Percentiles rank a stretch among this genome's conserved stretches.
Evolutionary conservation across 495 filamentous ascomycete species (phyloP).

Genomic region (Melanomma pulvis-pyrius): DNA sequence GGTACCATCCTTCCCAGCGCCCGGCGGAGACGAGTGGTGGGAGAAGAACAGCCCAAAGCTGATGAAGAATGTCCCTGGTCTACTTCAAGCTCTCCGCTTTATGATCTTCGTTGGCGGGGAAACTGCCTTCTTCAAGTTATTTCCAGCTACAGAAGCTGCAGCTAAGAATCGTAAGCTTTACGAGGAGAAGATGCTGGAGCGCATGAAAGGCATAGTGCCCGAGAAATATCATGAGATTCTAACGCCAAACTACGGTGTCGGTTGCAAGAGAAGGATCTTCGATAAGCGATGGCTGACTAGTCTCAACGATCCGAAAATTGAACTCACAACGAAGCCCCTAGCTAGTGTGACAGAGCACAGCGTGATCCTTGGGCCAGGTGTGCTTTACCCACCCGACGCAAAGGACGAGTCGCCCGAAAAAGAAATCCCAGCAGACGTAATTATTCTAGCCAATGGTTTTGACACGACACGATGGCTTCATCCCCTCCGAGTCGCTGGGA

Average conservation of each 20-base stretch:
- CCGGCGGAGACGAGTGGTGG: constrained; percentile 46
- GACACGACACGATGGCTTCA: constrained; percentile 49
- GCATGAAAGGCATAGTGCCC: constrained; percentile 57
- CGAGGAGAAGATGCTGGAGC: constrained; percentile 49
- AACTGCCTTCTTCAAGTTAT: constrained; percentile 39
- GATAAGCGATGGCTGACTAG: constrained; percentile 59
- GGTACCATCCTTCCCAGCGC: constrained; percentile 46
- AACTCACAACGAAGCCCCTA: constrained; percentile 60
- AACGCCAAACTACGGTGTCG: constrained; percentile 62
- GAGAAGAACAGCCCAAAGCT: constrained; percentile 49
- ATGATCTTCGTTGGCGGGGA: constrained; percentile 48
- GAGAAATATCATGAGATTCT: constrained; percentile 67
- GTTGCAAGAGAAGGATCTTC: constrained; percentile 61
- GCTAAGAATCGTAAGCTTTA: constrained; percentile 42
- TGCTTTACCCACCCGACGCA: constrained; percentile 47
- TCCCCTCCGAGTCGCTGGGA: constrained; percentile 50
- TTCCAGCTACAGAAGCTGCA: constrained; percentile 22
- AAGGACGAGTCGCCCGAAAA: constrained; percentile 27
- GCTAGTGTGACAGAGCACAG: constrained; percentile 53
- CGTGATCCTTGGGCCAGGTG: constrained; percentile 58
- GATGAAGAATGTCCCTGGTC: constrained; percentile 52
- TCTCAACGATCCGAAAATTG: constrained; percentile 57
- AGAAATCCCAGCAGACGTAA: constrained; percentile 53
- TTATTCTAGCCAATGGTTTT: constrained; percentile 45
- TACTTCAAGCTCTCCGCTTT: constrained; percentile 44